phyloP scores from a whole-genome alignment of 352 stramenopile genomes.

The Globisporangium spiculum region DNA sequence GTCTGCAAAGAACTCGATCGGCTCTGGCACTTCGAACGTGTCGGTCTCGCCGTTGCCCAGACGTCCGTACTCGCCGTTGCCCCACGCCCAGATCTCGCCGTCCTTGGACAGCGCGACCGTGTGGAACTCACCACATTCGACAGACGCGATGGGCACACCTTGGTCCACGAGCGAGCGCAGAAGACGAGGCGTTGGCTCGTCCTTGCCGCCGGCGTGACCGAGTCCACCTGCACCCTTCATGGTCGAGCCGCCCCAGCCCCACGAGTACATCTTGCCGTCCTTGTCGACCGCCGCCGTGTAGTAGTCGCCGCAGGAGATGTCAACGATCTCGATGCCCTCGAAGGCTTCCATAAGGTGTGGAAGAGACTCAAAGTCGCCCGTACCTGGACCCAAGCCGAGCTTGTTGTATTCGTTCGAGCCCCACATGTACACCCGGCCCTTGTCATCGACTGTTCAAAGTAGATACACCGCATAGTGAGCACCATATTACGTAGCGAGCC shows the following conservation, averaged over 20 bases:
- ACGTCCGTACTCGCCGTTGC: slow-evolving; percentile 89
- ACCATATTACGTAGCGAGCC: slow-evolving; percentile 11
- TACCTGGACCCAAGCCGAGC: slow-evolving; percentile 49
- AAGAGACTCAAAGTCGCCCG: slow-evolving; percentile 47
- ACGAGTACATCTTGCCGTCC: slow-evolving; percentile 89
- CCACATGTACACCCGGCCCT: slow-evolving; percentile 74
- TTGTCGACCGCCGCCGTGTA: slow-evolving; percentile 85
- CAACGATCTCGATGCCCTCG: slow-evolving; percentile 68
- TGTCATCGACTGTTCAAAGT: slow-evolving; percentile 54
- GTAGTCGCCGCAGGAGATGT: slow-evolving; percentile 83
- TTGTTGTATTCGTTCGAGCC: slow-evolving; percentile 91
- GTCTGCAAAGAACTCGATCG: slow-evolving; percentile 81
- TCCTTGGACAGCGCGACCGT: slow-evolving; percentile 86
- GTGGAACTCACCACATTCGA: slow-evolving; percentile 88
- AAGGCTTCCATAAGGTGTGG: slow-evolving; percentile 68
- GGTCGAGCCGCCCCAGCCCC: slow-evolving; percentile 85
- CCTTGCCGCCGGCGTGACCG: slow-evolving; percentile 69
- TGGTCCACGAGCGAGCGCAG: slow-evolving; percentile 75
- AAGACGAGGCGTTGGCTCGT: slow-evolving; percentile 68
- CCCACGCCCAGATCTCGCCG: slow-evolving; percentile 91
- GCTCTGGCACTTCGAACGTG: slow-evolving; percentile 78
- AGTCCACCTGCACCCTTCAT: slow-evolving; percentile 78
- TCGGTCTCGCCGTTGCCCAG: slow-evolving; percentile 88
- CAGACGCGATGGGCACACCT: slow-evolving; percentile 62
- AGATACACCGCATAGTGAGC: background rate